Base-by-base conservation (phyloP, 768 basidiomycete genomes). In the Phallus indusiatus region DNA sequence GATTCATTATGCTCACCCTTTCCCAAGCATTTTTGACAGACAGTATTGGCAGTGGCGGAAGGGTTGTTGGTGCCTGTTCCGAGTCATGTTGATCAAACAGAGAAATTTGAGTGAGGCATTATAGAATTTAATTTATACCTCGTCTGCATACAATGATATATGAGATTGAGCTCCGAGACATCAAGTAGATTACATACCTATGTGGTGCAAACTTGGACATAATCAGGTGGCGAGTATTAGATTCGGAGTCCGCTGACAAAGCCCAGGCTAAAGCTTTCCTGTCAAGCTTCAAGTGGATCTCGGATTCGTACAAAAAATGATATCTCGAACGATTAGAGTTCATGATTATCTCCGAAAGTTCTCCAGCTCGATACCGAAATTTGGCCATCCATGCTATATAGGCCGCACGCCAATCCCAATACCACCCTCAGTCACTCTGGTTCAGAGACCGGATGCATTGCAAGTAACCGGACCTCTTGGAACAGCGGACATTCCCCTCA, bases 161-260 rank as follows among this genome's bases (percentile, higher is more conserved):
- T 24, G 16, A 56, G 37, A 22, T 47, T 36, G 50, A 21, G 17
- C 20, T 34, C 5, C 36, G 35, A 50, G 7, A n/a, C n/a, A 59
- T 5, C 20, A 21, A 24, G 12, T 16, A 34, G 20, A 9, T 14
- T 16, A 28, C 49, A 51, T 42, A 79, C 57, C 76, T 74, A 67
- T 90, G 89, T 1, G 89, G 88, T 16, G 88, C 87, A 70, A 78
- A 91, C 71, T 86, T 90, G 61, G 87, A 89, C 88, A 91, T 17
- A 8, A 37, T 34, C 24, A 18, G 34, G 22, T 58, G 7, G n/a
- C 57, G 57, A 59, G 49, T 46, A 57, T 48, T n/a, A n/a, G 47
- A 9, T 48, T 21, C 21, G 47, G n/a, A 21, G 47, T n/a, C n/a
- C 47, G 47, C 47, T 48, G n/a, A n/a, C 47, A 48, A 48, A 48